A percentile compares a stretch with the other conserved stretches of the same genome.
phyloP scores from a whole-genome alignment of 768 basidiomycete species.

The Naganishia randhawae region DNA sequence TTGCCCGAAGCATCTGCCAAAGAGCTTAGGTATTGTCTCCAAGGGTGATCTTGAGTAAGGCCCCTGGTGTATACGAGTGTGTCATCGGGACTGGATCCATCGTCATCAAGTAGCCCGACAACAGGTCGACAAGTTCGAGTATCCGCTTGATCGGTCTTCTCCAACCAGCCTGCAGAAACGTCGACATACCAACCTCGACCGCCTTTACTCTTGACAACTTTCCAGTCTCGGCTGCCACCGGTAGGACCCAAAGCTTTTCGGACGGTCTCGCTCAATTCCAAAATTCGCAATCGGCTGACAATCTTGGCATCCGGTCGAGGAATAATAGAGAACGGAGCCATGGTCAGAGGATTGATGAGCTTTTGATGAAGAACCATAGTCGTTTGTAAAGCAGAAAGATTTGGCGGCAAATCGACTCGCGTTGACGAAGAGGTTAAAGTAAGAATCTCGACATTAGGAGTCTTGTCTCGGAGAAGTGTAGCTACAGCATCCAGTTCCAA shows the following conservation, averaged over 20 bases:
- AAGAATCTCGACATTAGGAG: slow-evolving; percentile 76
- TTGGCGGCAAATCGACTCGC: slow-evolving; percentile 64
- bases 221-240: slow-evolving; percentile 68
- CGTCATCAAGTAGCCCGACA: neutral
- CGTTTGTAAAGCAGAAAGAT: slow-evolving; percentile 59
- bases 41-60: slow-evolving; percentile 61
- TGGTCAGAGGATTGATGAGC: slow-evolving; percentile 74
- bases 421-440: slow-evolving; percentile 70
- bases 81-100: slow-evolving; percentile 23
- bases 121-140: slow-evolving; percentile 16
- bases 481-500: slow-evolving; percentile 65
- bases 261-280: slow-evolving; percentile 73
- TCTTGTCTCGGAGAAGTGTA: slow-evolving; percentile 65
- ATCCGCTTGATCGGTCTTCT: slow-evolving; percentile 17
- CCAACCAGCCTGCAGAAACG: slow-evolving; percentile 74
- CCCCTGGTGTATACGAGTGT: slow-evolving; percentile 52
- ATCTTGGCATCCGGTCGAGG: slow-evolving; percentile 45
- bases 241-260: slow-evolving; percentile 71
- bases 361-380: slow-evolving; percentile 71
- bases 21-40: slow-evolving; percentile 66
- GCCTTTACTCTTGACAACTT: slow-evolving; percentile 84
- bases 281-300: slow-evolving; percentile 69
- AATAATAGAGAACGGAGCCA: slow-evolving; percentile 68
- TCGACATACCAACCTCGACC: slow-evolving; percentile 94
- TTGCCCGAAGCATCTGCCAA: slow-evolving; percentile 78